Evolutionary conservation across 352 stramenopile genomes (phyloP), one percentile per base, ranked within the genome.

Genomic region (Phytophthora pluvialis): DNA sequence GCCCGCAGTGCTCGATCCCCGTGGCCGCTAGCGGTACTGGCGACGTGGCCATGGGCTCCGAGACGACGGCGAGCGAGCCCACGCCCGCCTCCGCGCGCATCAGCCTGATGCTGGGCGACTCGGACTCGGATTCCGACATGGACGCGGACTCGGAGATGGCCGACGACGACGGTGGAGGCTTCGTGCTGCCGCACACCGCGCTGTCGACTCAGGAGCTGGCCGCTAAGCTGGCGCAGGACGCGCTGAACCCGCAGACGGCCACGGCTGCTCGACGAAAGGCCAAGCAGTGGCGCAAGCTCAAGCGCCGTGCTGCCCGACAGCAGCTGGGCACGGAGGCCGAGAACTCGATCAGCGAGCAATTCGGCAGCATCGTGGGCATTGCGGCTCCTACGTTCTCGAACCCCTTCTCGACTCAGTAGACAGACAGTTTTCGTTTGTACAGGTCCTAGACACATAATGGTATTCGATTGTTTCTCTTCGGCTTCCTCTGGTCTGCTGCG

Each of bases 251-350:
- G 33, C 74, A 80, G 56, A 83, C 81, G 15, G 81, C 84, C 3
- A 59, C 80, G 58, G 57, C 79, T 12, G 80, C 80, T 36, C 71
- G 83, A 54, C 73, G 83, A 25, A 89, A 87, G 48, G 84, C 84
- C 28, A 93, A 93, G 53, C 73, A 85, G 36, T 87, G 80, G 81
- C 80, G 84, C 39, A 93, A 93, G 57, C 78, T 90, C 21, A 93
- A 93, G 59, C 80, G 84, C 5, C 80, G 80, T 25, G 76, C 79
- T n/a, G 77, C 77, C 21, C 72, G 75, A 2, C 80, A 89, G 53
- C 79, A 90, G 38, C 72, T 91, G n/a, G 76, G 79, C 42, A 52
- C 68, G 0, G 72, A 75, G 5, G 67, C 75, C 5, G 85, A 91
- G 72, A 75, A 43, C 35, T 78, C 73, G 36, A 78, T 93, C 55